Base-by-base conservation (phyloP, 192 early-diverging fungal genomes). In the Gryganskiella cystojenkinii region DNA sequence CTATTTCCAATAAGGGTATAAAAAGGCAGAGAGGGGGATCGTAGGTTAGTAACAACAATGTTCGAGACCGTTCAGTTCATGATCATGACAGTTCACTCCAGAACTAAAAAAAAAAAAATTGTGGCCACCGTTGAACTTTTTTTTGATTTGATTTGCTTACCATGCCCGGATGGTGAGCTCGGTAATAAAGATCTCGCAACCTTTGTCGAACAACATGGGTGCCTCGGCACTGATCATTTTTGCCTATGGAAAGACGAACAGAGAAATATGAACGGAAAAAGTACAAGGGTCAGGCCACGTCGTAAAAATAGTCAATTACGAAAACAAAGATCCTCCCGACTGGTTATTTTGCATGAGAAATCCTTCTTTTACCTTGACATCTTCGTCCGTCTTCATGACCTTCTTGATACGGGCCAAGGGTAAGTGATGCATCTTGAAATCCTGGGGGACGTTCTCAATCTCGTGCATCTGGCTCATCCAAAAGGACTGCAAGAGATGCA, bases 381-480 rank as follows among this genome's bases (percentile, higher is more conserved):
- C 95, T 57, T 95, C 93, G 69, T 99, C 97, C 13, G 92, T 90
- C 85, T 99, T 99, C 97, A 99, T 99, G 35, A 99, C 95, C 78
- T 97, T 97, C 75, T 99, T 99, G 68, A 99, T 97, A 24, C 97
- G 73, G 11, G 97, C 97, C 53, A 99, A 80, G 11, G 97, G 97
- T 65, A 99, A 63, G 56, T 90, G 86, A 71, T 98, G 96, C 57
- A 89, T 86, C 82, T 96, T 96, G 83, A 95, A 98, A 82, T 98
- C 97, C 25, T 91, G 88, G 40, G 84, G 79, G 28, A 89, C 90
- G 58, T 91, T 82, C 47, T 93, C 86, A 17, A 90, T 85, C 52
- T 84, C 81, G n/a, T 69, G 63, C 74, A 90, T 84, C 53, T 93
- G 91, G 15, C 88, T 86, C 67, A 89, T 85, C 93, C 93, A 94